Evolutionary conservation across 225 moss, liverwort and hornwort genomes (phyloP), one percentile per base, ranked within the genome.

Genomic region (Bryoerythrophyllum caledonicum): DNA sequence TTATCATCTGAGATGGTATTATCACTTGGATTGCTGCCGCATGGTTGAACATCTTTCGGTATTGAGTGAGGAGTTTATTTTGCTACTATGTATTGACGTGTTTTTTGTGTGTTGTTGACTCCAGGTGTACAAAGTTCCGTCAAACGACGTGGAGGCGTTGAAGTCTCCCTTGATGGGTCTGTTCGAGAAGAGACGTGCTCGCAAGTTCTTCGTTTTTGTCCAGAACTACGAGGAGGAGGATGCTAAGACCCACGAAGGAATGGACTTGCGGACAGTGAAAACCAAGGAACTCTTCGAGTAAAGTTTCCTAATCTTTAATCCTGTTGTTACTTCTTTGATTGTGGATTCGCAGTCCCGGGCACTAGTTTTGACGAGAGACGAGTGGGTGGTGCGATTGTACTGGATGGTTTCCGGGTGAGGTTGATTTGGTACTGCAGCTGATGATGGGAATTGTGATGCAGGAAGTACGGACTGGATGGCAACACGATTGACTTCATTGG

Each of bases 401-500:
- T 35, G 0, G 12, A 23, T 37, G 3, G 26, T 38, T 46, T n/a
- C 8, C n/a, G 53, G 26, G 23, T 23, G 26, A 20, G 19, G 30
- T 60, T 58, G 21, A 14, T 44, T 0, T 19, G 10, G 35, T 54
- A 27, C 10, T 48, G 48, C 24, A 30, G 2, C 59, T 83, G 63
- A 76, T 52, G 12, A 21, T 65, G 24, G 24, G 1, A 37, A 40
- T 74, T 52, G 48, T 76, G 8, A 24, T 61, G 67, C 92, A 96
- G 92, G 32, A 97, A 93, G 81, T 97, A 74, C 54, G 94, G 94
- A 60, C 35, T 97, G 8, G 97, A 94, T 69, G 86, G 46, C 13
- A 97, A 97, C 28, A 94, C 94, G 6, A 91, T 97, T 38, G 94
- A 97, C 74, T 93, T 94, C 49, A 89, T 94, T 40, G 97, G 97